phyloP scores from a whole-genome alignment of 306 rosid genomes.

The Gynostemma pentaphyllum region DNA sequence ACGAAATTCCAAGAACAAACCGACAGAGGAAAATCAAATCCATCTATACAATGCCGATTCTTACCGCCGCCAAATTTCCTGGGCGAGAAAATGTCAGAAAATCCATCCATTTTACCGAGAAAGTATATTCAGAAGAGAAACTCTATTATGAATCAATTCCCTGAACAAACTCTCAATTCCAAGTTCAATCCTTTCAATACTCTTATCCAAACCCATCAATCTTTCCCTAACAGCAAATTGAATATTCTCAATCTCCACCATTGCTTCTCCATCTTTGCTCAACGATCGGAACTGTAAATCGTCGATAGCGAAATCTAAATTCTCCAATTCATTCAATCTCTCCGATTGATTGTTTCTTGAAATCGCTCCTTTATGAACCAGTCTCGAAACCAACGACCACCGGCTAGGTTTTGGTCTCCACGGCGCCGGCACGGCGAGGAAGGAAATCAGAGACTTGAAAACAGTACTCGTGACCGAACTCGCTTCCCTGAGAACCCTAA shows the following conservation, averaged over 20 bases:
- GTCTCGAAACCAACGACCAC: constrained; percentile 52
- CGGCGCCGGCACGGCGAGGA: constrained; percentile 30
- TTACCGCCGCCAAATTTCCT: not conserved
- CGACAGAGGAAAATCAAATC: no score
- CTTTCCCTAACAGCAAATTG: constrained; percentile 25
- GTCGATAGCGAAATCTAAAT: constrained; percentile 38
- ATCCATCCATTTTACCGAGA: constrained; percentile 21
- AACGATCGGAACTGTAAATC: constrained; percentile 17
- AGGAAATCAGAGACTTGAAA: constrained; percentile 30
- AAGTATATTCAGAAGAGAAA: constrained; percentile 42
- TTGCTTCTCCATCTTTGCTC: constrained; percentile 17
- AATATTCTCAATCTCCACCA: constrained; percentile 36
- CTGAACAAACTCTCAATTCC: constrained; percentile 55
- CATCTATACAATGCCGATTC: constrained; percentile 10
- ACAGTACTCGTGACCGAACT: constrained; percentile 31
- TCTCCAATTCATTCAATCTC: constrained; percentile 38
- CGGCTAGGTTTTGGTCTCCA: constrained; percentile 38
- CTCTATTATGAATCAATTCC: constrained; percentile 52
- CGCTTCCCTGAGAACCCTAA: constrained; percentile 49
- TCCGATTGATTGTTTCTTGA: not conserved
- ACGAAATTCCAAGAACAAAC: not conserved
- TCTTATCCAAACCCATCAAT: constrained; percentile 31
- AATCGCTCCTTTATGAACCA: constrained; percentile 25
- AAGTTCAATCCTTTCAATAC: constrained; percentile 39
- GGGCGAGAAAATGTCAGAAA: not conserved